Evolutionary conservation across 305 asterid genomes (phyloP).

Genomic region (Fraxinus paxiana): DNA sequence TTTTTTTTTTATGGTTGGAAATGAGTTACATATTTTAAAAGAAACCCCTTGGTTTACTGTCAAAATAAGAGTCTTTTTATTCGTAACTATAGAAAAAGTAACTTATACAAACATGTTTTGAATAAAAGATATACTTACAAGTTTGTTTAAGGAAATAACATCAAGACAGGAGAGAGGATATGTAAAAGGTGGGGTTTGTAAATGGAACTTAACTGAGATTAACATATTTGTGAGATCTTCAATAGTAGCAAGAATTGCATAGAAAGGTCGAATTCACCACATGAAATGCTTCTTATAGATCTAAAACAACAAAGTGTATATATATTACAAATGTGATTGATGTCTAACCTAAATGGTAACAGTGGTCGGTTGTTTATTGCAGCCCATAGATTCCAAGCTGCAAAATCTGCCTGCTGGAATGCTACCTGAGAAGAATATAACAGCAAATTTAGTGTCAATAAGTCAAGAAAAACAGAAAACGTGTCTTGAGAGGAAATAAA

Average conservation of each 20-base stretch:
- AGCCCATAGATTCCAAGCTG: constrained; percentile 99
- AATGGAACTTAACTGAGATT: neutral
- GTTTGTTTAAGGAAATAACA: neutral
- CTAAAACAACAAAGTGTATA: neutral
- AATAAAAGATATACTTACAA: too few relatives aligned
- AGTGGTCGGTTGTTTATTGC: constrained; percentile 84
- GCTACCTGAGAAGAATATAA: constrained; percentile 61
- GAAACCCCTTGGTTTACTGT: neutral
- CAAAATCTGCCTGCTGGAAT: constrained; percentile 93
- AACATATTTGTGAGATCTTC: neutral
- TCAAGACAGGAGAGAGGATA: neutral
- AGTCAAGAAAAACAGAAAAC: neutral
- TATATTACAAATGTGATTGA: constrained; percentile 5
- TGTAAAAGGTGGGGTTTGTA: neutral
- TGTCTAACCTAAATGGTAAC: constrained; percentile 75
- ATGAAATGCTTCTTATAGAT: neutral
- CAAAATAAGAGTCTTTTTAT: neutral
- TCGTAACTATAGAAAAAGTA: neutral
- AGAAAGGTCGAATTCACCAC: neutral
- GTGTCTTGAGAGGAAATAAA: neutral
- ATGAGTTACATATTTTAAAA: neutral
- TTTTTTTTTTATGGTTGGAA: neutral
- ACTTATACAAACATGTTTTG: neutral
- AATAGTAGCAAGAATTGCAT: neutral
- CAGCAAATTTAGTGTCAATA: constrained; percentile 7